Conservation (phyloP, 257 asterid species). For the Perilla frutescens region DNA sequence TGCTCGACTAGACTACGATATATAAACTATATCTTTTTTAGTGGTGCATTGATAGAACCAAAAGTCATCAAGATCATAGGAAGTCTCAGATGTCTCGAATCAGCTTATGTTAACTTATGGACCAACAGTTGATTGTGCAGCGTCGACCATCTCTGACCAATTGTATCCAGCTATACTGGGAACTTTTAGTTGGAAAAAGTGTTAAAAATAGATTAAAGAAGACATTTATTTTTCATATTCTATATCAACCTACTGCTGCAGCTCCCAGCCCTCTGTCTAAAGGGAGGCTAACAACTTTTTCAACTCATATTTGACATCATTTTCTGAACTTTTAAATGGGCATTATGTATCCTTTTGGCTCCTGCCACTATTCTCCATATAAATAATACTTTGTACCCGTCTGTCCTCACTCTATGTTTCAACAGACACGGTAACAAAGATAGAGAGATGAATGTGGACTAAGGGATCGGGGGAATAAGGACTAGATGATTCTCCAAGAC, state of each 20-base stretch:
- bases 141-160: neutral
- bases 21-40: neutral
- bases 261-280: neutral
- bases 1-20: neutral
- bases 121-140: neutral
- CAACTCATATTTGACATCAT: neutral
- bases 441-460: neutral
- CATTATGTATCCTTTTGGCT: neutral
- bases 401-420: neutral
- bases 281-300: neutral
- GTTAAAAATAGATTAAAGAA: neutral
- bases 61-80: neutral
- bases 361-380: neutral
- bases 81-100: neutral
- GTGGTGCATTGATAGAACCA: neutral
- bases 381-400: neutral
- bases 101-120: slow-evolving; percentile 11
- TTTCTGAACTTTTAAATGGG: neutral
- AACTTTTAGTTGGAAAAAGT: neutral
- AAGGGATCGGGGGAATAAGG: neutral
- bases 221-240: neutral
- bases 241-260: neutral
- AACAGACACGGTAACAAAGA: neutral
- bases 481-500: slow-evolving; percentile 1
- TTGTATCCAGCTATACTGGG: neutral